Evolutionary conservation across 2,329 filamentous ascomycete genomes (phyloP).

Genomic region (Pyricularia sp.): DNA sequence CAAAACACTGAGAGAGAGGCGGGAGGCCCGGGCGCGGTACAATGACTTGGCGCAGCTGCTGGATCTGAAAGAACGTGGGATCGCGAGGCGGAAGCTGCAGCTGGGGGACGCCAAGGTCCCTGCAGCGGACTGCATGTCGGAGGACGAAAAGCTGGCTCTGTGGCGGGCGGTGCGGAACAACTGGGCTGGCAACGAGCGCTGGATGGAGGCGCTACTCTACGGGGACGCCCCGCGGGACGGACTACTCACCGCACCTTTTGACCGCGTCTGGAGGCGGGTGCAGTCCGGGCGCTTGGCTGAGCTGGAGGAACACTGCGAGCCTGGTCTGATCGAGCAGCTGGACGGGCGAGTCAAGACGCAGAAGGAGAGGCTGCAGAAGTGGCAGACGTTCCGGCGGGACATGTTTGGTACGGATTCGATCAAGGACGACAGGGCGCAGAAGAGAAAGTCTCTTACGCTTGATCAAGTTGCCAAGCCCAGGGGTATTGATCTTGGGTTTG

Average conservation of each 20-base stretch:
- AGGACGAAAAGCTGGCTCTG: slow-evolving; percentile 33
- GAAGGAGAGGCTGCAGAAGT: slow-evolving; percentile 53
- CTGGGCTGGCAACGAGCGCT: slow-evolving; percentile 66
- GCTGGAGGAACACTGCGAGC: slow-evolving; percentile 30
- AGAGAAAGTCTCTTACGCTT: slow-evolving; percentile 7
- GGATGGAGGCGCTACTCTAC: slow-evolving; percentile 57
- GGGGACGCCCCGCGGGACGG: slow-evolving; percentile 50
- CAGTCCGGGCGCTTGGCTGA: slow-evolving; percentile 44
- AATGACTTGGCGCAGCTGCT: slow-evolving; percentile 51
- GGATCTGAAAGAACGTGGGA: slow-evolving; percentile 44
- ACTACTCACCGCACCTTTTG: slow-evolving; percentile 54
- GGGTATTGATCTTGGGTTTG: slow-evolving; percentile 41
- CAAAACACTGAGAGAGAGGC: slow-evolving; percentile 45
- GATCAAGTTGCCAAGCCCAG: slow-evolving; percentile 11
- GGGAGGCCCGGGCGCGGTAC: slow-evolving; percentile 44
- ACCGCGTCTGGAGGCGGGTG: slow-evolving; percentile 57
- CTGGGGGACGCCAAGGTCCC: slow-evolving; percentile 10
- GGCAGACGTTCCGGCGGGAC: slow-evolving; percentile 52
- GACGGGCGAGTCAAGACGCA: slow-evolving; percentile 56
- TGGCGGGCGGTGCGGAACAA: slow-evolving; percentile 53
- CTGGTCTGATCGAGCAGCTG: slow-evolving; percentile 51
- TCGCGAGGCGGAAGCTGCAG: slow-evolving; percentile 40
- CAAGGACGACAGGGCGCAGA: slow-evolving; percentile 13
- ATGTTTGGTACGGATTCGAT: slow-evolving; percentile 23
- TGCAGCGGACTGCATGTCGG: slow-evolving; percentile 19